Conservation (phyloP, 495 filamentous ascomycete species). For the Trichoderma reesei region DNA sequence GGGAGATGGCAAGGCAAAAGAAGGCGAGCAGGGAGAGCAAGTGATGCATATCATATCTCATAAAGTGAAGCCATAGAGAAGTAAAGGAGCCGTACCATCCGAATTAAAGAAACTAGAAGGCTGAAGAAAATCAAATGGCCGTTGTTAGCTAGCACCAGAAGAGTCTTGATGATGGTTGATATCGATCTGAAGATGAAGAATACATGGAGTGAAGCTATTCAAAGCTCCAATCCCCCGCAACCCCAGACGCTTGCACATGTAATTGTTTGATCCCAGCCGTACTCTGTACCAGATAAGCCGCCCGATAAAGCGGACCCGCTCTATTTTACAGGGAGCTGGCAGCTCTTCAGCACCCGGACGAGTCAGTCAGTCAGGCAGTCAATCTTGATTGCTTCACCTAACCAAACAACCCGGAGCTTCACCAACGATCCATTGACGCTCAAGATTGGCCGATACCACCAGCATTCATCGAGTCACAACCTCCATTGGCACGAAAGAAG, state of each 20-base stretch:
- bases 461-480: too few relatives aligned
- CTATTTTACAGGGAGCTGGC: neutral
- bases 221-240: neutral
- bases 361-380: too few relatives aligned
- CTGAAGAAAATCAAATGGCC: neutral
- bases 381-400: neutral
- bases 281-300: neutral
- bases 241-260: neutral
- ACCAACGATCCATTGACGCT: neutral
- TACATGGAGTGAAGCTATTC: neutral
- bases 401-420: too few relatives aligned
- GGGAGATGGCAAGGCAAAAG: constrained; percentile 17
- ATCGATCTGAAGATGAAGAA: too few relatives aligned
- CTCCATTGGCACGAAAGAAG: too few relatives aligned
- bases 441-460: too few relatives aligned
- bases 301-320: neutral
- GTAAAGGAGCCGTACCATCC: neutral
- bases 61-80: neutral
- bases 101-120: neutral
- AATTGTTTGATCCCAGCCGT: too few relatives aligned
- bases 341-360: neutral
- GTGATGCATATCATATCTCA: neutral
- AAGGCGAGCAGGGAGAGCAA: constrained; percentile 1
- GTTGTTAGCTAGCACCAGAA: too few relatives aligned
- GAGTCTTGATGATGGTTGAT: too few relatives aligned